These are phyloP conservation scores for Pseudoneurospora amorphoporcata DNA, from an alignment of 495 filamentous ascomycete species.

Conservation along the genomic window DNA sequence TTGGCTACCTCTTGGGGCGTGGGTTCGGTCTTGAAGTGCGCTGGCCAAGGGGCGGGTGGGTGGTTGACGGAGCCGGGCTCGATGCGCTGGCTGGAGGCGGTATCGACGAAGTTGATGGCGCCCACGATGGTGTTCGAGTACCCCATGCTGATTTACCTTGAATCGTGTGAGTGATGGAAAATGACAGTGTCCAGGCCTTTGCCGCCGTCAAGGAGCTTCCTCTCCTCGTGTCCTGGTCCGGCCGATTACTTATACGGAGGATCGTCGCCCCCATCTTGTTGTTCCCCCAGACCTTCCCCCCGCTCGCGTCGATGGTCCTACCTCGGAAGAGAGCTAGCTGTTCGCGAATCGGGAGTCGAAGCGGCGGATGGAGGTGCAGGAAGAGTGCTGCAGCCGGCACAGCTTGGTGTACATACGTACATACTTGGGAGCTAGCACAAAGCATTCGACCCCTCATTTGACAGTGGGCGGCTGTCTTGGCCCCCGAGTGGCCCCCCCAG, in stretches of 20 bases:
- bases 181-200: background rate
- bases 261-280: background rate
- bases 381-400: background rate
- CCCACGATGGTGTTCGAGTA: background rate
- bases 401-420: background rate
- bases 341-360: background rate
- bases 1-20: constrained; percentile 31
- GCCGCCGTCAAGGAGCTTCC: background rate
- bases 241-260: background rate
- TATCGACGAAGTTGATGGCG: background rate
- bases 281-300: background rate
- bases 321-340: background rate
- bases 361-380: background rate
- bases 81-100: constrained; percentile 39
- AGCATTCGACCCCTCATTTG: background rate
- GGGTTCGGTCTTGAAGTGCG: constrained; percentile 12
- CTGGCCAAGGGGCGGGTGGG: constrained; percentile 32
- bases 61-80: constrained; percentile 52
- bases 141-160: background rate
- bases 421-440: background rate
- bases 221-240: background rate
- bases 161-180: background rate
- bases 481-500: background rate
- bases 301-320: background rate
- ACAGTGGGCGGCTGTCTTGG: background rate